A percentile compares a stretch with the other conserved stretches of the same genome.
These are phyloP conservation scores for Aegilops bicornis DNA, from an alignment of 176 grass and related monocot species.

Conservation along the genomic window DNA sequence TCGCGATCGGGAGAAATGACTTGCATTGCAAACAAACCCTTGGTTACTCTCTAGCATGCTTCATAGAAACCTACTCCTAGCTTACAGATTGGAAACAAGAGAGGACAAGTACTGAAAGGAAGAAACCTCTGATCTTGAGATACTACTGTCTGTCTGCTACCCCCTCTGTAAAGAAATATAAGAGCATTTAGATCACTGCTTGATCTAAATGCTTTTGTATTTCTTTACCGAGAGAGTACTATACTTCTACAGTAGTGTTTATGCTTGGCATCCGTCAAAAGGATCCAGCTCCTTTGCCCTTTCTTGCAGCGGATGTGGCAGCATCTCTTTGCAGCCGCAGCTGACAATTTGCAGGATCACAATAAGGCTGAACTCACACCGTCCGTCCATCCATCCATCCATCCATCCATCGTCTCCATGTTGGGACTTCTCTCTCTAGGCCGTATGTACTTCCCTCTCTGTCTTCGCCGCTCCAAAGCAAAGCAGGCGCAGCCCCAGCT, in stretches of 20 bases:
- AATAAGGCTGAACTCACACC: neutral
- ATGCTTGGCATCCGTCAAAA: slow-evolving; percentile 15
- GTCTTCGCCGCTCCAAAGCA: neutral
- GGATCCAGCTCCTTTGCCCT: slow-evolving; percentile 38
- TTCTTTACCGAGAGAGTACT: too few relatives aligned
- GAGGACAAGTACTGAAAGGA: neutral
- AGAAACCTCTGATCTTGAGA: neutral
- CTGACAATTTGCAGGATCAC: slow-evolving; percentile 12
- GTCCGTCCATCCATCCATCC: slow-evolving; percentile 4
- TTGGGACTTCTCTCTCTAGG: slow-evolving; percentile 43
- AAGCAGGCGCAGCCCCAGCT: slow-evolving; percentile 27
- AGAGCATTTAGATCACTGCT: too few relatives aligned
- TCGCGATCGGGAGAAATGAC: too few relatives aligned
- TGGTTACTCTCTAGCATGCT: too few relatives aligned
- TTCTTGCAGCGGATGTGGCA: slow-evolving; percentile 6
- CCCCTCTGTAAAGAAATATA: too few relatives aligned
- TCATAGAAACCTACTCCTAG: neutral
- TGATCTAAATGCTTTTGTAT: too few relatives aligned
- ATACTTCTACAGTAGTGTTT: too few relatives aligned
- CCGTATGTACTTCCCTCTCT: slow-evolving; percentile 28
- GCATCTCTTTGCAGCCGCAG: neutral
- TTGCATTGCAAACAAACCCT: too few relatives aligned
- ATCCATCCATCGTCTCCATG: slow-evolving; percentile 11
- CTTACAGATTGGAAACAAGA: neutral
- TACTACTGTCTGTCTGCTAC: too few relatives aligned